phyloP scores from a whole-genome alignment of 371 early-diverging fungal species.

The Haplosporangium sp. region DNA sequence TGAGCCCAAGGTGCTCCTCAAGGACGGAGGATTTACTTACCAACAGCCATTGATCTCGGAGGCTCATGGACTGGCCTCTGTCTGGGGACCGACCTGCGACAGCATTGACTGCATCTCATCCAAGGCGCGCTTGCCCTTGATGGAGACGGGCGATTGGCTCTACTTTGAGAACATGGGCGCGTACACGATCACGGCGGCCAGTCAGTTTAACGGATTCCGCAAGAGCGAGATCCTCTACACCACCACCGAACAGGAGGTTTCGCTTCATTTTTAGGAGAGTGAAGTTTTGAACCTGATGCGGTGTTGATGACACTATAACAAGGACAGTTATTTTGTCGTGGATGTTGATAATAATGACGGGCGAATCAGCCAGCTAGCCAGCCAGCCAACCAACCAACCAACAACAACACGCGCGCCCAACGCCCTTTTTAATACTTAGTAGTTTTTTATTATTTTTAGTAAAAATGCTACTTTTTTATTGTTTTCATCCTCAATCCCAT shows the following conservation, averaged over 20 bases:
- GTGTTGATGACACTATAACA: conserved; percentile 16
- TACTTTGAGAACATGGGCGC: conserved; percentile 97
- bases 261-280: conserved; percentile 32
- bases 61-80: conserved; percentile 50
- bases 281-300: not conserved
- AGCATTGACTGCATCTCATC: conserved; percentile 94
- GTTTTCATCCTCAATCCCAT: not conserved
- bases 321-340: conserved; percentile 26
- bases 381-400: conserved; percentile 1
- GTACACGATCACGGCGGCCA: conserved; percentile 91
- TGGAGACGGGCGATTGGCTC: conserved; percentile 96
- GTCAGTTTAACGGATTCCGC: conserved; percentile 93
- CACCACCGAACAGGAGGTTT: conserved; percentile 67
- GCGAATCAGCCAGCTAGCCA: conserved; percentile 5
- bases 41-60: conserved; percentile 28
- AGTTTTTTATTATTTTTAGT: not conserved
- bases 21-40: conserved; percentile 62
- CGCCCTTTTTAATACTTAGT: not conserved
- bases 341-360: not conserved
- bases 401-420: too few relatives aligned
- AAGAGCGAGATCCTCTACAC: conserved; percentile 89
- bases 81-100: conserved; percentile 99
- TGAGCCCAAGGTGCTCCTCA: conserved; percentile 73
- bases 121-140: conserved; percentile 77
- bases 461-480: not conserved